Conservation (phyloP, 2,329 filamentous ascomycete species). For the Fusarium subglutinans region DNA sequence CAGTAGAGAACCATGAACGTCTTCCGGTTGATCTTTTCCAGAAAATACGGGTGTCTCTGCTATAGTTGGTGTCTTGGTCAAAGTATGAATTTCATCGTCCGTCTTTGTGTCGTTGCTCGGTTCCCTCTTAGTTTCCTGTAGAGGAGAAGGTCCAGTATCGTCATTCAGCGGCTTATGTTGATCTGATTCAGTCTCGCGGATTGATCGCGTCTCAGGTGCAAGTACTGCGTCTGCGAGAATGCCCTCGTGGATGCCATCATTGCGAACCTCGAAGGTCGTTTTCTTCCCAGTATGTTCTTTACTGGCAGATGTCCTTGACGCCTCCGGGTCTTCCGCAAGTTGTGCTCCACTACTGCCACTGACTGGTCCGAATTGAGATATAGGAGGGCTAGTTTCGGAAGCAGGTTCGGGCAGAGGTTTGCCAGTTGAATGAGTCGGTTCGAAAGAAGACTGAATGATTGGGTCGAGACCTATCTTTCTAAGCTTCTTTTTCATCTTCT, state of each 20-base stretch:
- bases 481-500: conserved; percentile 36
- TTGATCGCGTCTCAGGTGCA: background rate
- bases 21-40: background rate
- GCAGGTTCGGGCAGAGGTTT: background rate
- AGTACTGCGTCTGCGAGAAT: background rate
- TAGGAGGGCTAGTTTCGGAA: background rate
- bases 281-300: background rate
- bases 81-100: background rate
- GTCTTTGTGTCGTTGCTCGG: conserved; percentile 1
- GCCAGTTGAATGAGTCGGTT: background rate
- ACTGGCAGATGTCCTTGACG: background rate
- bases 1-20: background rate
- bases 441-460: conserved; percentile 19
- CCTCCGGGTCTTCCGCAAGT: background rate
- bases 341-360: background rate
- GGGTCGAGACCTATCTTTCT: conserved; percentile 33
- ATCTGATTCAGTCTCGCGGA: background rate
- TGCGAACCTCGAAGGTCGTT: background rate
- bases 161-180: conserved; percentile 5
- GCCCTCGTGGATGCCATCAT: background rate
- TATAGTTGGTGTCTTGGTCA: background rate
- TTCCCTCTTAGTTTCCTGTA: background rate
- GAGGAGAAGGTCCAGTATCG: background rate
- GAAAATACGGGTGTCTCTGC: background rate
- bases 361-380: background rate